A percentile compares a stretch with the other conserved stretches of the same genome.
Evolutionary conservation across 495 filamentous ascomycete species (phyloP).

Genomic region (Jackrogersella multiformis): DNA sequence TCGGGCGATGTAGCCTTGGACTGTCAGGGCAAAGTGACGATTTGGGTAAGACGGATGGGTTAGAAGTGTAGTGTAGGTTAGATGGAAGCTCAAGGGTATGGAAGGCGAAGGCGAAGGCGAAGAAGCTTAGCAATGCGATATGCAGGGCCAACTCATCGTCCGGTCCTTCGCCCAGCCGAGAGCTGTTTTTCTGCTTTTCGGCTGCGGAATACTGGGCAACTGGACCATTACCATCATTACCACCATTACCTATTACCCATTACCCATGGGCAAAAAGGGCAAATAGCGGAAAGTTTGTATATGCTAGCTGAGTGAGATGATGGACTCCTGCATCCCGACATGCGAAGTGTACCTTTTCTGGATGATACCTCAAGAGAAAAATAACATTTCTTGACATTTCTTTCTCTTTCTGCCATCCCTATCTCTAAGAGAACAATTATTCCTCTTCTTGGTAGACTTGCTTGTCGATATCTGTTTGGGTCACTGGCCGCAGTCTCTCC

Average conservation of each 20-base stretch:
- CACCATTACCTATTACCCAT: neutral
- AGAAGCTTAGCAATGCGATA: constrained; percentile 40
- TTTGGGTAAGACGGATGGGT: constrained; percentile 44
- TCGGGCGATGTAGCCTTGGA: constrained; percentile 43
- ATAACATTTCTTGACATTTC: neutral
- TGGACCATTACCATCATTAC: no score
- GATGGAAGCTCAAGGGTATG: constrained; percentile 16
- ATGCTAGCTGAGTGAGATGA: constrained; percentile 41
- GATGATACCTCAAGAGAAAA: constrained; percentile 35
- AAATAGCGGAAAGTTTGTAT: constrained; percentile 27
- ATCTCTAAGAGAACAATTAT: constrained; percentile 3
- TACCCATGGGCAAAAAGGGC: neutral
- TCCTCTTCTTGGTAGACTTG: constrained; percentile 21
- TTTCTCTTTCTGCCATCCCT: constrained; percentile 4
- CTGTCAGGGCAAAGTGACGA: constrained; percentile 32
- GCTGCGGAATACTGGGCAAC: constrained; percentile 3
- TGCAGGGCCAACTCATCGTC: constrained; percentile 44
- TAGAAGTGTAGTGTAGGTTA: no score
- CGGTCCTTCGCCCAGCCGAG: constrained; percentile 25
- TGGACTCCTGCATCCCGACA: constrained; percentile 40
- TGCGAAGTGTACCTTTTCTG: constrained; percentile 30
- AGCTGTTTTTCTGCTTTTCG: constrained; percentile 17
- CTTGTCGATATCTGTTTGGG: constrained; percentile 38
- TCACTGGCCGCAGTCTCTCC: constrained; percentile 16
- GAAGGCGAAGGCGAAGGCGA: constrained; percentile 39